Percentiles rank a stretch among this genome's conserved stretches.
Evolutionary conservation across 2,329 filamentous ascomycete species (phyloP).

Genomic region (Sporothrix phasma): DNA sequence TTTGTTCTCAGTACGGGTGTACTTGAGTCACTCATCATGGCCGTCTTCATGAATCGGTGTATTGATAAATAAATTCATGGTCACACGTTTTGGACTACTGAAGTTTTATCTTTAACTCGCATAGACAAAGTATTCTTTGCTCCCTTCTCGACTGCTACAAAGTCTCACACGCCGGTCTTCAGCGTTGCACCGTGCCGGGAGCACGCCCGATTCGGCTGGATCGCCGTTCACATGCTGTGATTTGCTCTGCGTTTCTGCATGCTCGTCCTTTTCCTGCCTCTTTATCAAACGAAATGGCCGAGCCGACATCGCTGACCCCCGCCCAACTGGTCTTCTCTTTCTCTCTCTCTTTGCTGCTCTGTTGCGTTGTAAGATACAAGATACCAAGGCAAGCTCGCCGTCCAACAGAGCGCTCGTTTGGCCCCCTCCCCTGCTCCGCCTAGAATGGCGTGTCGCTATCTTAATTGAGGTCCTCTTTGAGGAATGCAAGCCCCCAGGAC

Average conservation of each 20-base stretch:
- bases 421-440: not conserved
- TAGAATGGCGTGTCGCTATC: not conserved
- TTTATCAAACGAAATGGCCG: not conserved
- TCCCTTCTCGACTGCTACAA: not conserved
- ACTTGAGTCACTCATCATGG: too few species aligned
- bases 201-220: not conserved
- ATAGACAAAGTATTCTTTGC: too few species aligned
- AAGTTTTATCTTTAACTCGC: too few species aligned
- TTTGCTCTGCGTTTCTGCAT: not conserved
- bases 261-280: too few species aligned
- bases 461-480: not conserved
- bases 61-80: too few species aligned
- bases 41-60: too few species aligned
- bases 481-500: not conserved
- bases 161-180: not conserved
- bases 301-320: not conserved
- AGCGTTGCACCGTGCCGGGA: conserved; percentile 4
- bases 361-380: not conserved
- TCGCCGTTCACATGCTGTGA: conserved; percentile 5
- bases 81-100: too few species aligned
- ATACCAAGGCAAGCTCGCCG: too few species aligned
- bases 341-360: not conserved
- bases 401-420: not conserved
- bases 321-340: not conserved
- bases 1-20: too few species aligned